Evolutionary conservation across 2,329 filamentous ascomycete genomes (phyloP), one percentile per base, ranked within the genome.

Genomic region (Zasmidium cellare): DNA sequence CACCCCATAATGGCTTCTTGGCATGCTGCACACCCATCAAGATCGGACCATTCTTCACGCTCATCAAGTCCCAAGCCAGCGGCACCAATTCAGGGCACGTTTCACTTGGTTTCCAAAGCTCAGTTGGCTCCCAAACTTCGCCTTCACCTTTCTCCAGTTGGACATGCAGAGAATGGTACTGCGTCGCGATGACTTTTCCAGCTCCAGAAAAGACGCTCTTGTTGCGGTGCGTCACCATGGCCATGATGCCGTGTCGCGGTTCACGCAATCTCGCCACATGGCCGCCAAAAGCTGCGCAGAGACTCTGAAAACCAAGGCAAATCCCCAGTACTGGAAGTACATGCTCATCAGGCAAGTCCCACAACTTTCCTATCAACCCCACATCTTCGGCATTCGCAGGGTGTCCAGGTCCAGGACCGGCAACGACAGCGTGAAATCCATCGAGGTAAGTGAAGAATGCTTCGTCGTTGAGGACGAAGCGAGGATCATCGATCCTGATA

Each of bases 341-440:
- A 16, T 86, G 73, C 3, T 80, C 75, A 2, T 83, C 80, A 1
- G 79, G 74, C 16, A 93, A 77, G 50, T 76, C 75, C 91, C 92
- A 97, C 3, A 97, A 79, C 61, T 86, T 77, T 55, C 80, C 81
- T 77, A 96, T 94, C 45, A 94, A 81, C 9, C 94, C 94, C 38
- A 96, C 86, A 74, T 97, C 93, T n/a, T 79, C 76, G 7, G 83
- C 74, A 57, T 85, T 83, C 47, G 82, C 82, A 0, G 93, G 91
- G 68, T 90, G 86, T 9, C 94, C 94, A 0, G 94, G 94, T 0
- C 94, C 94, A 1, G 94, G 94, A 0, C 94, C 93, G 63, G 91
- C 90, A 51, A 97, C 88, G 20, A 97, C 86, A 44, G 91, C 94
- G 74, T 93, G 88, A 72, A 92, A 96, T 45, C 80, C 78, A 52